Percentiles rank a stretch among this genome's conserved stretches.
These are phyloP conservation scores for Colletotrichum sp. DNA, from an alignment of 2,329 filamentous ascomycete species.

Conservation along the genomic window DNA sequence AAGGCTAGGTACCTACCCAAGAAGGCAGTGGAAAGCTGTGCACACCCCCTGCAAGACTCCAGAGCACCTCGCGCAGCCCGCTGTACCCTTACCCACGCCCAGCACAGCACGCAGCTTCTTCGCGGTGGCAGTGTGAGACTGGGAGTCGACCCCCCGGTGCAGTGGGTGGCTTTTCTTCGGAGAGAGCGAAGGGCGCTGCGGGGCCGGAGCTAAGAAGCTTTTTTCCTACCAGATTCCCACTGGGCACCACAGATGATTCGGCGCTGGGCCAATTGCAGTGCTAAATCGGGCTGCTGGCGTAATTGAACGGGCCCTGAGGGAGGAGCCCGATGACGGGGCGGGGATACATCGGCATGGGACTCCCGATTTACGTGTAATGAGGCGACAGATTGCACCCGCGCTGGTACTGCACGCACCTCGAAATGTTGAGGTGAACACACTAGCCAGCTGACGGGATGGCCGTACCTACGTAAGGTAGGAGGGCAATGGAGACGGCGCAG, in stretches of 20 bases:
- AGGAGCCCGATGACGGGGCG: neutral
- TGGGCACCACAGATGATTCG: neutral
- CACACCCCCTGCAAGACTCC: neutral
- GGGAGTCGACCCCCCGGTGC: neutral
- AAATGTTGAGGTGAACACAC: neutral
- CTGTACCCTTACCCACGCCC: slow-evolving; percentile 5
- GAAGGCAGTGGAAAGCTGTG: neutral
- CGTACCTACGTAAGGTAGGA: neutral
- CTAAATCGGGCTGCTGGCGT: neutral
- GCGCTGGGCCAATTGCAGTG: neutral
- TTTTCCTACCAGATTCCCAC: neutral
- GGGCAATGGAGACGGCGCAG: neutral
- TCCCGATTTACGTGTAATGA: neutral
- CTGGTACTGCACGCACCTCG: neutral
- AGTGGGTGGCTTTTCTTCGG: neutral
- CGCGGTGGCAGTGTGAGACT: neutral
- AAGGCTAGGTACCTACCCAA: neutral
- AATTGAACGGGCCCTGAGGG: neutral
- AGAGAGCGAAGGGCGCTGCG: slow-evolving; percentile 3
- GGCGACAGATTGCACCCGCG: neutral
- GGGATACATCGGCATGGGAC: neutral
- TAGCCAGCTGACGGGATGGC: neutral
- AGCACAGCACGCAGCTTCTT: neutral
- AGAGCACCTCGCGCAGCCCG: neutral
- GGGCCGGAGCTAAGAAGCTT: slow-evolving; percentile 1